phyloP scores from a whole-genome alignment of 2,329 filamentous ascomycete species.

The Trichocomaceae sp. region DNA sequence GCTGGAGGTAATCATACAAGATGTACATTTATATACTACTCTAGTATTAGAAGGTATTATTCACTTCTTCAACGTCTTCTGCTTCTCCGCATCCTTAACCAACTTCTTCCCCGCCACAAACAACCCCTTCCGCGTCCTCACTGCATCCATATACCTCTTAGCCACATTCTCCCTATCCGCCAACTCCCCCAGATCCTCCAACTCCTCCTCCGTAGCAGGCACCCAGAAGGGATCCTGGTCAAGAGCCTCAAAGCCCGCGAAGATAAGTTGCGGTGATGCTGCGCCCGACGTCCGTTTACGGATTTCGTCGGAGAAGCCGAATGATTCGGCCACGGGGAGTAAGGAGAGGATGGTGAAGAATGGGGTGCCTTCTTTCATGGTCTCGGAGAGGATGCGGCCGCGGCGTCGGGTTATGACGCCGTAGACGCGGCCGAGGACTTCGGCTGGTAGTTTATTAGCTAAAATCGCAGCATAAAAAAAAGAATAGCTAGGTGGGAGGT shows the following conservation, averaged over 20 bases:
- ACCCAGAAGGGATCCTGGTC: constrained; percentile 98
- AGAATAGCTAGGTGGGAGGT: background rate
- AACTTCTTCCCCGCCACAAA: constrained; percentile 68
- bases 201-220: constrained; percentile 88
- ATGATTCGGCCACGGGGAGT: constrained; percentile 87
- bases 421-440: constrained; percentile 92
- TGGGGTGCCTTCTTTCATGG: constrained; percentile 88
- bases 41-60: no score
- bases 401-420: constrained; percentile 93
- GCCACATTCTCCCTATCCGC: constrained; percentile 94
- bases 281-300: constrained; percentile 86
- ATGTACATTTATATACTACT: background rate
- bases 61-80: constrained; percentile 61
- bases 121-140: constrained; percentile 79
- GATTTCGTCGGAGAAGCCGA: constrained; percentile 95
- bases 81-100: constrained; percentile 87
- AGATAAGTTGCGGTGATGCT: constrained; percentile 87
- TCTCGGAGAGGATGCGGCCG: constrained; percentile 81
- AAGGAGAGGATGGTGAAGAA: constrained; percentile 91
- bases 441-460: constrained; percentile 46
- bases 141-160: constrained; percentile 89
- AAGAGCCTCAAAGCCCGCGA: constrained; percentile 84
- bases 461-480: background rate
- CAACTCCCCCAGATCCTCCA: constrained; percentile 91
- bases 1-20: no score